A percentile compares a stretch with the other conserved stretches of the same genome.
Conservation (phyloP, 1,139 yeast genomes). For the Meyerozyma carpophila region DNA sequence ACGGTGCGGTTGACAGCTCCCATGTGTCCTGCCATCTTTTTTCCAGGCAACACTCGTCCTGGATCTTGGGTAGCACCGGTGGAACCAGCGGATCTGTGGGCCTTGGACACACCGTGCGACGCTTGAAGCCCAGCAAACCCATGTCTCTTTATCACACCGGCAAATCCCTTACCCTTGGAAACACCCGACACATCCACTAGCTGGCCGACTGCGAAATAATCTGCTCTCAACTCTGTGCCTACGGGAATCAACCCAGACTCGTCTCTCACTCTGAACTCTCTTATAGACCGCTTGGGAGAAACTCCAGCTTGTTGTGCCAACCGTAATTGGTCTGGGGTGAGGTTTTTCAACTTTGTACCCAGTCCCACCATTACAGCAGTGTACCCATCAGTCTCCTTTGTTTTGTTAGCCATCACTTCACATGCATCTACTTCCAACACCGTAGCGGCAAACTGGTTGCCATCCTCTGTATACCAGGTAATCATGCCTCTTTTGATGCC, state of each 20-base stretch:
- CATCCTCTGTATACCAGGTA: slow-evolving; percentile 66
- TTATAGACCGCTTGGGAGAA: slow-evolving; percentile 71
- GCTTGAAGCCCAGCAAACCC: slow-evolving; percentile 90
- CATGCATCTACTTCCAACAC: slow-evolving; percentile 82
- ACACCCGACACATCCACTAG: slow-evolving; percentile 73
- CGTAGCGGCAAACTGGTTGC: slow-evolving; percentile 74
- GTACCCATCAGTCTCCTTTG: slow-evolving; percentile 68
- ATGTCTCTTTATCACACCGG: slow-evolving; percentile 97
- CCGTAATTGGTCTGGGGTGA: slow-evolving; percentile 63
- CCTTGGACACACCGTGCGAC: slow-evolving; percentile 90
- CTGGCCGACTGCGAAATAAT: slow-evolving; percentile 80
- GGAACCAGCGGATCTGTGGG: slow-evolving; percentile 97
- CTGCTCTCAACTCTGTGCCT: slow-evolving; percentile 78
- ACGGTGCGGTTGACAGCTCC: slow-evolving; percentile 74
- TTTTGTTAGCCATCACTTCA: slow-evolving; percentile 75
- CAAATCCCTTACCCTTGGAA: slow-evolving; percentile 94
- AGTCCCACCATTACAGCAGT: slow-evolving; percentile 86
- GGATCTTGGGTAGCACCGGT: slow-evolving; percentile 95
- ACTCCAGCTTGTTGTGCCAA: slow-evolving; percentile 77
- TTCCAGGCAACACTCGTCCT: slow-evolving; percentile 94
- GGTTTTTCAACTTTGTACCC: slow-evolving; percentile 64
- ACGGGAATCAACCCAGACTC: slow-evolving; percentile 63
- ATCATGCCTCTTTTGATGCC: slow-evolving; percentile 90
- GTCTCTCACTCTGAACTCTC: slow-evolving; percentile 74
- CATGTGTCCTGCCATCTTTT: slow-evolving; percentile 98